A percentile compares a stretch with the other conserved stretches of the same genome.
Conservation (phyloP, 331 rosid species). For the Ulmus americana region DNA sequence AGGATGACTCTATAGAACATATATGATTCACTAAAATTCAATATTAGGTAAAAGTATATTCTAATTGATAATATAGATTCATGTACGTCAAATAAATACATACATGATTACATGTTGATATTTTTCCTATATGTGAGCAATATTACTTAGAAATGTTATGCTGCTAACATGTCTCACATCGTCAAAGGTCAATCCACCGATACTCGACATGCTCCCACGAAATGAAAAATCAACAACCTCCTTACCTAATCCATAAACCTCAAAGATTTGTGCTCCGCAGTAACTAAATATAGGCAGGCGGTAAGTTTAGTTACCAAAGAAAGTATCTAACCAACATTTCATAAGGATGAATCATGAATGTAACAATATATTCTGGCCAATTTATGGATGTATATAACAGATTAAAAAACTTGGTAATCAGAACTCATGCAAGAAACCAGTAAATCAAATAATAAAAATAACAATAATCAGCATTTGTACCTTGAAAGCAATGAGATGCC, state of each 20-base stretch:
- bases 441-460: not conserved
- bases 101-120: not conserved
- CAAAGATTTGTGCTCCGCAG: slow-evolving; percentile 98
- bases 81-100: not conserved
- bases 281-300: slow-evolving; percentile 51
- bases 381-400: not conserved
- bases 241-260: slow-evolving; percentile 86
- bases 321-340: not conserved
- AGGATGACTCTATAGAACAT: not conserved
- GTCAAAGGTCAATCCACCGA: slow-evolving; percentile 94
- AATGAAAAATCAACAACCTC: slow-evolving; percentile 88
- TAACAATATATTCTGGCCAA: not conserved
- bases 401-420: not conserved
- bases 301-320: slow-evolving; percentile 22
- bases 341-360: not conserved
- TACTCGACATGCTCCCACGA: slow-evolving; percentile 78
- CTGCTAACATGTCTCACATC: slow-evolving; percentile 53
- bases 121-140: not conserved
- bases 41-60: not conserved
- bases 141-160: not conserved
- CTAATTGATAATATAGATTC: not conserved
- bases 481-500: slow-evolving; percentile 97
- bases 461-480: slow-evolving; percentile 31
- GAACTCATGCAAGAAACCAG: not conserved
- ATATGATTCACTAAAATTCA: not conserved